phyloP scores from a whole-genome alignment of 192 early-diverging fungal species.

The Entomortierella beljakovae region DNA sequence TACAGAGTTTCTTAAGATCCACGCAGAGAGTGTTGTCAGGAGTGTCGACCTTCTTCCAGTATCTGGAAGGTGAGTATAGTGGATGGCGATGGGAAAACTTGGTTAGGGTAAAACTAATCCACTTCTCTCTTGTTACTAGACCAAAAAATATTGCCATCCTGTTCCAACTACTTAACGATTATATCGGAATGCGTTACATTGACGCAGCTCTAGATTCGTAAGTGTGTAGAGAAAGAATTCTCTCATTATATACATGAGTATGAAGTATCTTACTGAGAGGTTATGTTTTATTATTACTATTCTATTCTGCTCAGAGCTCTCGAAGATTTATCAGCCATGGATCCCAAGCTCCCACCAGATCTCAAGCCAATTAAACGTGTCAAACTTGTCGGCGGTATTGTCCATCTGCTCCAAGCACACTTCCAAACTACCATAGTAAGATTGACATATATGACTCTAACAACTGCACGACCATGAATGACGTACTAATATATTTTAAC shows the following conservation, averaged over 20 bases:
- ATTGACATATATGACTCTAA: too few relatives aligned
- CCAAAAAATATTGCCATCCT: constrained; percentile 73
- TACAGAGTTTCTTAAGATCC: constrained; percentile 72
- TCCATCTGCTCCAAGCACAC: constrained; percentile 84
- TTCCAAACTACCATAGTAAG: constrained; percentile 81
- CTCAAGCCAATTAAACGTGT: constrained; percentile 71
- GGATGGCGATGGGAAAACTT: background rate
- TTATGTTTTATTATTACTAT: too few relatives aligned
- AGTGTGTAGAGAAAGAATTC: too few relatives aligned
- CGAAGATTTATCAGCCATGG: constrained; percentile 71
- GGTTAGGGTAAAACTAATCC: background rate
- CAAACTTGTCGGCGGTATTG: constrained; percentile 72
- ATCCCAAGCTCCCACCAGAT: constrained; percentile 74
- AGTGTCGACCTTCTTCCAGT: constrained; percentile 80
- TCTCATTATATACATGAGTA: too few relatives aligned
- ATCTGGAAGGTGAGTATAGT: constrained; percentile 63
- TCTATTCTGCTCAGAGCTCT: too few relatives aligned
- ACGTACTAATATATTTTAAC: background rate
- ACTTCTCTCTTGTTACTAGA: too few relatives aligned
- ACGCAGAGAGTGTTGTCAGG: constrained; percentile 81
- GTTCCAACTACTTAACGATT: constrained; percentile 81
- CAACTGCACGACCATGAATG: too few relatives aligned
- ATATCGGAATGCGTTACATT: constrained; percentile 86
- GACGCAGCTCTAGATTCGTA: constrained; percentile 84
- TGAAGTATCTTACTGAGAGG: too few relatives aligned